Conservation (phyloP, 192 early-diverging fungal species). For the Radiomyces spectabilis region DNA sequence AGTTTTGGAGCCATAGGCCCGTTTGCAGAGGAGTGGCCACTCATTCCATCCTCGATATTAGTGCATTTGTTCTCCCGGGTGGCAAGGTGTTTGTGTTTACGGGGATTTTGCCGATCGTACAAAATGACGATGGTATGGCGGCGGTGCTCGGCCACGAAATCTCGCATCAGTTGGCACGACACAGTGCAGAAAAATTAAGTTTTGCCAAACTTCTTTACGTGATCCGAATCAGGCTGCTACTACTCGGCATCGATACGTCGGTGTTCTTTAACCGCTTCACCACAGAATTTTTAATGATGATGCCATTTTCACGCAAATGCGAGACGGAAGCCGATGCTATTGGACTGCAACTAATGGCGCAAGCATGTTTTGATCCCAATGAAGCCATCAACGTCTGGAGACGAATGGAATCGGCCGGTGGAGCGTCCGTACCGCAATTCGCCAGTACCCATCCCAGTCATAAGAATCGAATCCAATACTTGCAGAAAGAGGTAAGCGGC, state of each 20-base stretch:
- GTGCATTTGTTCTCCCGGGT: conserved; percentile 91
- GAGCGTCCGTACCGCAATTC: conserved; percentile 46
- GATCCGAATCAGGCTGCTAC: conserved; percentile 47
- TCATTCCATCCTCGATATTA: neutral
- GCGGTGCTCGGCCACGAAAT: conserved; percentile 94
- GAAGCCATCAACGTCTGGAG: conserved; percentile 79
- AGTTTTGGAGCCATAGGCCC: no score
- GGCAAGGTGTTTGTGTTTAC: conserved; percentile 98
- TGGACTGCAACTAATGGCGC: conserved; percentile 81
- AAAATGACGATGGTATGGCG: conserved; percentile 83
- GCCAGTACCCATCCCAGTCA: conserved; percentile 83
- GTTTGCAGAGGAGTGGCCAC: no score
- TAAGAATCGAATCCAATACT: conserved; percentile 53
- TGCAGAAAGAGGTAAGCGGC: conserved; percentile 32
- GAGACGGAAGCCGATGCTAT: conserved; percentile 94
- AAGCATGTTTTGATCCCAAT: conserved; percentile 86
- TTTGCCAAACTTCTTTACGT: conserved; percentile 55
- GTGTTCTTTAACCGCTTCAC: conserved; percentile 52
- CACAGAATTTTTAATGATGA: conserved; percentile 64
- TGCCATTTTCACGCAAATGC: conserved; percentile 81
- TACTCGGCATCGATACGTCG: conserved; percentile 61
- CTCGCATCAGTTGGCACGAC: conserved; percentile 86
- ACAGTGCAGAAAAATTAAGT: conserved; percentile 86
- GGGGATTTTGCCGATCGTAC: conserved; percentile 75
- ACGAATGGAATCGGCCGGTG: conserved; percentile 61